Conservation (phyloP, 331 rosid species). For the Acacia concinna region DNA sequence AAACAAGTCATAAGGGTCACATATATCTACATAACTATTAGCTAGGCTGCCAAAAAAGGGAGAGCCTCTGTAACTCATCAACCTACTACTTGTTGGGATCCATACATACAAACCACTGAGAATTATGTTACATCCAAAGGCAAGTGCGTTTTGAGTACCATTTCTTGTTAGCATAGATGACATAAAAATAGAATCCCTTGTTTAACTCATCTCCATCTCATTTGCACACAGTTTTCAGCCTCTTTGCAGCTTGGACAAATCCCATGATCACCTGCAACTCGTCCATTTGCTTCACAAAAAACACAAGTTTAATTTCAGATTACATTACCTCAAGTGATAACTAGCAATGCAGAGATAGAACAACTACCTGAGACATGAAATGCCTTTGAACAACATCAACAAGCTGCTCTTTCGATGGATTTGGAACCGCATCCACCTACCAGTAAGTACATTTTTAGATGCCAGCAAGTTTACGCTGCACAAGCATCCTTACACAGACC, state of each 20-base stretch:
- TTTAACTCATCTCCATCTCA: slow-evolving; percentile 51
- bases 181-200: slow-evolving; percentile 23
- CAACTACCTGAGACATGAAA: slow-evolving; percentile 91
- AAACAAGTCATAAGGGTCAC: slow-evolving; percentile 45
- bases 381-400: slow-evolving; percentile 96
- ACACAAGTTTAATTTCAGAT: slow-evolving; percentile 23
- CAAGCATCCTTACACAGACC: not conserved
- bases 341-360: not conserved
- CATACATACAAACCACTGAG: slow-evolving; percentile 51
- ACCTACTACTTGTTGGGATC: slow-evolving; percentile 44
- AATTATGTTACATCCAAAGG: slow-evolving; percentile 61
- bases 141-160: slow-evolving; percentile 50
- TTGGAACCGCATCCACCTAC: slow-evolving; percentile 83
- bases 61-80: slow-evolving; percentile 55
- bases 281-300: slow-evolving; percentile 78
- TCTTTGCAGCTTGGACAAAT: slow-evolving; percentile 93
- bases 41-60: slow-evolving; percentile 63
- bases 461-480: slow-evolving; percentile 10
- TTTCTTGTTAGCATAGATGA: slow-evolving; percentile 63
- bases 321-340: not conserved
- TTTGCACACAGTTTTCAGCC: slow-evolving; percentile 85
- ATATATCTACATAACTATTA: slow-evolving; percentile 50
- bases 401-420: slow-evolving; percentile 94
- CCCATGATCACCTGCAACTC: slow-evolving; percentile 95
- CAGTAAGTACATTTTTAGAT: slow-evolving; percentile 13